Evolutionary conservation across 2,329 filamentous ascomycete genomes (phyloP), one percentile per base, ranked within the genome.

Genomic region (Aspergillus jensenii): DNA sequence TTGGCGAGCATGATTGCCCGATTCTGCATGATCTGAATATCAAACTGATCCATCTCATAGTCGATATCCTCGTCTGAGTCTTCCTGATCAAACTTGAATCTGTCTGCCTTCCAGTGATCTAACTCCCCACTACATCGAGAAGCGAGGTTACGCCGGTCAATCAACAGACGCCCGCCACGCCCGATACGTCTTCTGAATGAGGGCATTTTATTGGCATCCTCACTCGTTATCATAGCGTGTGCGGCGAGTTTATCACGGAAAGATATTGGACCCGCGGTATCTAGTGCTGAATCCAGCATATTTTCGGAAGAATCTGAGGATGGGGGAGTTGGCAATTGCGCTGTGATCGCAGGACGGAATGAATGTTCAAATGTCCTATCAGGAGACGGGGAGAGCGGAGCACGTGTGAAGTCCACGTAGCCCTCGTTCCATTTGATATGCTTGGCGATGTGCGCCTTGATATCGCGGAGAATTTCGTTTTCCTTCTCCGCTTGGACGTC

Each of bases 351-450:
- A 47, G 86, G 84, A 62, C 89, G 84, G 79, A 91, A 93, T 63
- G 84, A 84, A 58, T 82, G 76, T 62, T 88, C 82, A 65, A 81
- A 80, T 43, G 78, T 80, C 64, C 84, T 81, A 59, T 91, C 88
- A 68, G 85, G 81, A 44, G 90, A 86, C 21, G 92, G 92, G 51
- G 90, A 91, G 64, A 98, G 84, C 51, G 93, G 92, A 64, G 88
- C 87, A 78, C 88, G 87, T 61, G 93, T 97, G 71, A 92, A 83
- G 78, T 98, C 93, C 68, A 96, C 85, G 79, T 91, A 92, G 70
- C 90, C 89, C 67, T 90, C 84, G 76, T 97, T 97, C 92, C 93
- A 97, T 72, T 90, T 87, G 67, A 89, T 86, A 77, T 97, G 93
- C 76, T 95, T 93, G 67, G 89, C 84, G 55, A 96, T 87, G 76